Conservation (phyloP, 139 green algal species). For the Chlorella sp. region DNA sequence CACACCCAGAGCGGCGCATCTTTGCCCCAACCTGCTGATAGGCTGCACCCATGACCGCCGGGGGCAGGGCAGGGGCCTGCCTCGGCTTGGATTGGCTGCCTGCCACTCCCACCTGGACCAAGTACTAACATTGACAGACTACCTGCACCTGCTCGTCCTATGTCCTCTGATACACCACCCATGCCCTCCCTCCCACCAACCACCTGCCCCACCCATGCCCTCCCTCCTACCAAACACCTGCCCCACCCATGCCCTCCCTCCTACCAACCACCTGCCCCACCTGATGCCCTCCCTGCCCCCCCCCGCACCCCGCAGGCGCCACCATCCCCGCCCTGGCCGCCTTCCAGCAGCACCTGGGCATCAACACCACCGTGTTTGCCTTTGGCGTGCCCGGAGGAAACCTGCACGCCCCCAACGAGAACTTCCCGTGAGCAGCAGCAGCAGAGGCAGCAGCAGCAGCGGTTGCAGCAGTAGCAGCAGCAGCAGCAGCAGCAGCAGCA, state of each 20-base stretch:
- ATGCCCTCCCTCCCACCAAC: background rate
- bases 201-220: too few species aligned
- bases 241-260: background rate
- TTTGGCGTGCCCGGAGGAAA: conserved; percentile 69
- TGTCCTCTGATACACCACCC: too few species aligned
- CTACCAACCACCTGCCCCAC: background rate
- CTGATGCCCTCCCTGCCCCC: background rate
- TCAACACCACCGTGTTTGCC: conserved; percentile 64
- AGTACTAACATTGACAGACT: too few species aligned
- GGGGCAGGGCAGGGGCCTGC: background rate
- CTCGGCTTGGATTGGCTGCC: background rate
- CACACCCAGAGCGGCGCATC: too few species aligned
- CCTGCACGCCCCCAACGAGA: conserved; percentile 18
- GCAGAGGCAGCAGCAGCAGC: background rate
- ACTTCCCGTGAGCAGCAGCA: background rate
- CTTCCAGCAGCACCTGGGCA: conserved; percentile 57
- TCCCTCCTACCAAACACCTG: too few species aligned
- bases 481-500: background rate
- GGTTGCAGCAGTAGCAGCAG: background rate
- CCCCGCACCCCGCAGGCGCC: conserved; percentile 34
- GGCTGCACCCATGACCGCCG: too few species aligned
- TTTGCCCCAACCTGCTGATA: too few species aligned
- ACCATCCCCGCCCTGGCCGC: conserved; percentile 73
- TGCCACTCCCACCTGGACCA: background rate
- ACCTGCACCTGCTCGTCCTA: too few species aligned